Conservation (phyloP, 164 flowering plant genomes). For the Berberis vulgaris region DNA sequence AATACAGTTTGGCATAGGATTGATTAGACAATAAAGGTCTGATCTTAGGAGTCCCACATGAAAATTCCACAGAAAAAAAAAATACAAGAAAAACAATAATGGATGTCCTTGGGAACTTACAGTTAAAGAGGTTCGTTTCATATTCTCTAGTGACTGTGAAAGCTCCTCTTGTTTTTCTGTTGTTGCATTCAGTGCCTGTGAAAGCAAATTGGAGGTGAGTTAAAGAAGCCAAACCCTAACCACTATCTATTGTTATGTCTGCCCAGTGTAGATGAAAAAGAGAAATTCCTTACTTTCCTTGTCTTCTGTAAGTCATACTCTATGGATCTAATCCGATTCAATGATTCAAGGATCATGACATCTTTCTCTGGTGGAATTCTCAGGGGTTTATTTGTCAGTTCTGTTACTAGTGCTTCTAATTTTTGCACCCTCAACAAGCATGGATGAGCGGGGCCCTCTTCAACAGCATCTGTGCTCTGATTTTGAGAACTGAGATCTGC, state of each 20-base stretch:
- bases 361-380: constrained; percentile 84
- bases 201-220: not conserved
- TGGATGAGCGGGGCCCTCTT: constrained; percentile 31
- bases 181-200: constrained; percentile 62
- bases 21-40: no score
- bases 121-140: constrained; percentile 33
- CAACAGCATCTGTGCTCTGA: constrained; percentile 12
- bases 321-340: constrained; percentile 72
- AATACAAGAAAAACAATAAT: no score
- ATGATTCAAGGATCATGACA: constrained; percentile 60
- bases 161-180: constrained; percentile 81
- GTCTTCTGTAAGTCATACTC: constrained; percentile 85
- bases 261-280: not conserved
- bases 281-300: constrained; percentile 41
- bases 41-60: no score
- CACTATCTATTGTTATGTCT: not conserved
- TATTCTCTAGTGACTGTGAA: constrained; percentile 60
- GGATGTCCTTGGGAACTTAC: constrained; percentile 28
- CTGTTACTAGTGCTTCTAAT: constrained; percentile 54
- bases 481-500: constrained; percentile 19
- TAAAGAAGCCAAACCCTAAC: not conserved
- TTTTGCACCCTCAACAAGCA: constrained; percentile 68
- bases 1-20: no score
- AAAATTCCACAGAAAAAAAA: no score
- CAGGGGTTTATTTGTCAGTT: constrained; percentile 52